Evolutionary conservation across 306 rosid genomes (phyloP).

Genomic region (Begonia masoniana): DNA sequence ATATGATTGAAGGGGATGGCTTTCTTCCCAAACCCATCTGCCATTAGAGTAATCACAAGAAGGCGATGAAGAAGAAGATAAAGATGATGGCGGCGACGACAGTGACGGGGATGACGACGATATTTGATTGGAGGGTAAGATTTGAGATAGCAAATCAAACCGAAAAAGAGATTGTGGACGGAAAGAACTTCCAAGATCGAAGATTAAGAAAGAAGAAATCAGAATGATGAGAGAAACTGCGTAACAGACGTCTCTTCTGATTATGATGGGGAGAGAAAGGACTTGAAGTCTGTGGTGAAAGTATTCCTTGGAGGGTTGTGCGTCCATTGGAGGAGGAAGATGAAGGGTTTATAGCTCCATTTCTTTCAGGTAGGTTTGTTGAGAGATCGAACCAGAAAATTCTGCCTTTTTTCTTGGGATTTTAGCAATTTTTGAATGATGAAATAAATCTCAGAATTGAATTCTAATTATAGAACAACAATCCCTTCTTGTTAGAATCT

Average conservation of each 20-base stretch:
- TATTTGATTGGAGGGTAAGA: slow-evolving; percentile 5
- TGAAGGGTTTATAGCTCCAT: slow-evolving; percentile 1
- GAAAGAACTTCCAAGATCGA: slow-evolving; percentile 22
- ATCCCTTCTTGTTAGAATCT: too few species aligned
- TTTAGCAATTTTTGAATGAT: too few species aligned
- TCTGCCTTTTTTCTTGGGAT: too few species aligned
- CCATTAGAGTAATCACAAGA: slow-evolving; percentile 59
- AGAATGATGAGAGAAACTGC: slow-evolving; percentile 29
- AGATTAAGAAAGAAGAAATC: slow-evolving; percentile 15
- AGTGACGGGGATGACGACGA: not conserved
- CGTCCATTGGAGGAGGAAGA: slow-evolving; percentile 31
- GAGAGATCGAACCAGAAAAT: too few species aligned
- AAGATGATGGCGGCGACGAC: not conserved
- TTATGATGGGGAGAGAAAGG: slow-evolving; percentile 7
- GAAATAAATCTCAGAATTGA: too few species aligned
- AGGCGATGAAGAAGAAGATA: slow-evolving; percentile 1
- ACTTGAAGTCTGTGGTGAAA: slow-evolving; percentile 4
- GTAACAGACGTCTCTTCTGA: slow-evolving; percentile 31
- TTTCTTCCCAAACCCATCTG: slow-evolving; percentile 49
- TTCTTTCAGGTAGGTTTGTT: too few species aligned
- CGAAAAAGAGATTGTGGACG: slow-evolving; percentile 22
- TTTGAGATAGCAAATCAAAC: slow-evolving; percentile 21
- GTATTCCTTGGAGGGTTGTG: slow-evolving; percentile 9
- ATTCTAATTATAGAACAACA: too few species aligned
- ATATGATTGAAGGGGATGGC: slow-evolving; percentile 19